Percentiles rank a stretch among this genome's conserved stretches.
phyloP scores from a whole-genome alignment of 768 basidiomycete species.

The Boletus rufocinnamomeus region DNA sequence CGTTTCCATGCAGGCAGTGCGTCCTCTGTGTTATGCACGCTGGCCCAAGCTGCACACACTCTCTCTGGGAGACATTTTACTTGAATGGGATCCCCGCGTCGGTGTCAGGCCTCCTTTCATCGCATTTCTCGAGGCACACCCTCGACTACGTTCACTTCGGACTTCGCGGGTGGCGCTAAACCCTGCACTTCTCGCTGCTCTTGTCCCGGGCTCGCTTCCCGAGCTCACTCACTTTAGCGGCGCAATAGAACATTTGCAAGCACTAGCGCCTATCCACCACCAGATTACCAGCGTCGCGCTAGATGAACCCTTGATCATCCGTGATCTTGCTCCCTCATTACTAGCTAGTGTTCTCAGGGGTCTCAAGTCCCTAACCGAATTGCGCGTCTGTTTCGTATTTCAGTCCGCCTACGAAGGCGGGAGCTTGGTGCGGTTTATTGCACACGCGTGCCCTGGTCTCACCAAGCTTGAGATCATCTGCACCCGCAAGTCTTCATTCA shows the following conservation, averaged over 20 bases:
- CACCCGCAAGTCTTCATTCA: constrained; percentile 69
- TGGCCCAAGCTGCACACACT: constrained; percentile 69
- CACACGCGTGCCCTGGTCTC: constrained; percentile 64
- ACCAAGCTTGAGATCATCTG: constrained; percentile 66
- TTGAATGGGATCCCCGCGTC: constrained; percentile 50
- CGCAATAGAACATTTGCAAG: constrained; percentile 66
- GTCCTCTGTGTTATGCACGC: constrained; percentile 55
- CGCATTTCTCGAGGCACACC: constrained; percentile 68
- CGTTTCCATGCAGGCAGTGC: constrained; percentile 46
- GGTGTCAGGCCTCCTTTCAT: constrained; percentile 60
- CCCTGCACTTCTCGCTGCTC: constrained; percentile 51
- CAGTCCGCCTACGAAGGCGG: constrained; percentile 77
- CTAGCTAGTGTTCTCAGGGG: constrained; percentile 61
- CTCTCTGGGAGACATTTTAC: constrained; percentile 62
- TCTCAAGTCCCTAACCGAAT: constrained; percentile 53
- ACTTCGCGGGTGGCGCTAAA: constrained; percentile 56
- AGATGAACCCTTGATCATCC: constrained; percentile 64
- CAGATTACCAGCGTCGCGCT: constrained; percentile 59
- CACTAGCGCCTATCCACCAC: constrained; percentile 49
- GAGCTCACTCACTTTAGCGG: constrained; percentile 63
- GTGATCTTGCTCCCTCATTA: constrained; percentile 64
- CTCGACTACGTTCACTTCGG: constrained; percentile 48
- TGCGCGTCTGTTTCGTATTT: constrained; percentile 67
- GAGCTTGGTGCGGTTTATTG: constrained; percentile 65
- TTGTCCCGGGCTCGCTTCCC: constrained; percentile 49